phyloP scores from a whole-genome alignment of 225 moss, liverwort and hornwort species.

The Physcomitrellopsis africana region DNA sequence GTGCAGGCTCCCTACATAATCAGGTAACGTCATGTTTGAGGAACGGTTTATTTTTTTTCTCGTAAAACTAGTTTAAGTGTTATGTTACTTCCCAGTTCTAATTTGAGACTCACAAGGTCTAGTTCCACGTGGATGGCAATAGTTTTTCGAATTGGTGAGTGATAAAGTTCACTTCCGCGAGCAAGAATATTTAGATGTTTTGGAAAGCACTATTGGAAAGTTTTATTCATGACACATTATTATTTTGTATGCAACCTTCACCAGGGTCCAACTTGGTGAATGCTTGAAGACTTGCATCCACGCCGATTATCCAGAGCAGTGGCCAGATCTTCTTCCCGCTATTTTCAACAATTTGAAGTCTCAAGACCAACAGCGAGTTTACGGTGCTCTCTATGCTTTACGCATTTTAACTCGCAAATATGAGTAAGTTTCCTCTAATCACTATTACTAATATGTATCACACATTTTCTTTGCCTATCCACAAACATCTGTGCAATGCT shows the following conservation, averaged over 20 bases:
- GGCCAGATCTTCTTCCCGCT: slow-evolving; percentile 82
- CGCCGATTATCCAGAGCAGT: slow-evolving; percentile 94
- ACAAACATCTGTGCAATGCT: too few species aligned
- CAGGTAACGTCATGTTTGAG: slow-evolving; percentile 51
- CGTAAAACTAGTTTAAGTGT: background rate
- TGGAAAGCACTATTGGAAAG: background rate
- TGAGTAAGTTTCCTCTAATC: slow-evolving; percentile 60
- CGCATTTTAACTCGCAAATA: slow-evolving; percentile 98
- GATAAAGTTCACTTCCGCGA: too few species aligned
- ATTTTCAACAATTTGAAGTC: slow-evolving; percentile 88
- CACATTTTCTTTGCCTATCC: too few species aligned
- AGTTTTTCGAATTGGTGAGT: background rate
- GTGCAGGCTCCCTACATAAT: slow-evolving; percentile 92
- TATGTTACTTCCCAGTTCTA: too few species aligned
- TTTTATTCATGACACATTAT: background rate
- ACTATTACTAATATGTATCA: background rate
- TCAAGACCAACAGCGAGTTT: slow-evolving; percentile 88
- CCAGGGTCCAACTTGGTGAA: slow-evolving; percentile 94
- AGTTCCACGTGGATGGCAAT: too few species aligned
- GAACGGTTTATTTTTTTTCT: background rate
- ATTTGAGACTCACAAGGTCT: too few species aligned
- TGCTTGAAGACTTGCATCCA: slow-evolving; percentile 97
- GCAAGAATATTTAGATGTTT: background rate
- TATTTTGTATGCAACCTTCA: slow-evolving; percentile 1
- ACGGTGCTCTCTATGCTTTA: slow-evolving; percentile 90